Evolutionary conservation across 2,329 filamentous ascomycete species (phyloP), one percentile per base, ranked within the genome.

Genomic region (Erysiphe pulchra): DNA sequence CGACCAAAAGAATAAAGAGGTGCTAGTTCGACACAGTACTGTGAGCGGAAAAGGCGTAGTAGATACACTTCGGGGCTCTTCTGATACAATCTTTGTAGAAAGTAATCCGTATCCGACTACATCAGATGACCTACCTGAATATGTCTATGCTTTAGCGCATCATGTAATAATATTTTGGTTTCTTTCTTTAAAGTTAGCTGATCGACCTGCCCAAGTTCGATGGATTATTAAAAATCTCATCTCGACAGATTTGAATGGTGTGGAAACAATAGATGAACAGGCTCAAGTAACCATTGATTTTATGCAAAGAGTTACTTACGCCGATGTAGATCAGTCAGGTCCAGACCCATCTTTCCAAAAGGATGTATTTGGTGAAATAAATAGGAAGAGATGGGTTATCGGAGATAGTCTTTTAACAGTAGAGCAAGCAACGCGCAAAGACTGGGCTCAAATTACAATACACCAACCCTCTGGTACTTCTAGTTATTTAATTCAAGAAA

Each of bases 151-250:
- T 1, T 66, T 95, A 45, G 87, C 87, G 9, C 93, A 93, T 58
- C 86, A 95, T 58, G 84, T 93, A 53, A 86, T 98, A 52, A 80
- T 85, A 1, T 94, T 92, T 58, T 98, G 90, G 90, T 98, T 95
- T 58, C 69, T 98, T 53, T 81, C 85, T 1, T 61, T 98, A 53
- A 87, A 84, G 56, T 69, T 93, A 45, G 73, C 78, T 34, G 85
- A 94, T 57, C 77, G 90, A 44, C 73, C 78, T 32, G 82, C 75
- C 49, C 78, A 92, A 52, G 85, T 94, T 45, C 75, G 76, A 28
- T 93, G 84, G 82, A 93, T 98, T 51, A 79, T 81, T 11, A 84
- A 79, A 55, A 84, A 84, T 51, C 68, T 98, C 12, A 66, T 73
- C 10, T 86, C 87, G 53, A 78, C 71, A 9, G 83, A 93, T 55